phyloP scores from a whole-genome alignment of 495 filamentous ascomycete genomes.

The Hypoxylon subgilvum region DNA sequence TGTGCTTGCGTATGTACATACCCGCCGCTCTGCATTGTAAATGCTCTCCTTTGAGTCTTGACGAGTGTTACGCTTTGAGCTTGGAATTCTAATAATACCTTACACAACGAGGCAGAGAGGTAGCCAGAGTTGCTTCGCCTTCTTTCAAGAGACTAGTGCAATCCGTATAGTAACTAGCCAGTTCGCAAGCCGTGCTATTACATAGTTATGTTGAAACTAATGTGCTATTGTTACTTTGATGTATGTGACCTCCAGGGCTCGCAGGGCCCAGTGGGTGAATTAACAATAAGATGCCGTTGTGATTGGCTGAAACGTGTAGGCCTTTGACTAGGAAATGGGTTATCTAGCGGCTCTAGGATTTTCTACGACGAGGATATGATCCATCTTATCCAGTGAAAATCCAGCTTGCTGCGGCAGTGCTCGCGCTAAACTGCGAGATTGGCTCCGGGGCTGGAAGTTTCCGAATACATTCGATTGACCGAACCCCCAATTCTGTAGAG shows the following conservation, averaged over 20 bases:
- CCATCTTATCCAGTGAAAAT: constrained; percentile 28
- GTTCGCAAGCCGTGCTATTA: too few relatives aligned
- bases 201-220: too few relatives aligned
- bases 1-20: constrained; percentile 25
- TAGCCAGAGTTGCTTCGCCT: constrained; percentile 16
- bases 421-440: constrained; percentile 26
- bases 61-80: background rate
- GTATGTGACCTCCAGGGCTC: too few relatives aligned
- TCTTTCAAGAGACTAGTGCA: constrained; percentile 13
- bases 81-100: constrained; percentile 25
- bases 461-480: background rate
- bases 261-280: constrained; percentile 3
- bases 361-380: background rate
- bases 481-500: constrained; percentile 23
- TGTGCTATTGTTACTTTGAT: too few relatives aligned
- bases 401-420: constrained; percentile 2
- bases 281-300: background rate
- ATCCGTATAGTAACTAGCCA: background rate
- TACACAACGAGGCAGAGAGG: background rate
- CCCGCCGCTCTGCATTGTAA: constrained; percentile 7
- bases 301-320: constrained; percentile 20
- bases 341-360: constrained; percentile 21
- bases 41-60: background rate
- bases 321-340: constrained; percentile 3
- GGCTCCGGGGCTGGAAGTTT: constrained; percentile 5